Evolutionary conservation across 768 basidiomycete genomes (phyloP).

Genomic region (Peribolospora baueri): DNA sequence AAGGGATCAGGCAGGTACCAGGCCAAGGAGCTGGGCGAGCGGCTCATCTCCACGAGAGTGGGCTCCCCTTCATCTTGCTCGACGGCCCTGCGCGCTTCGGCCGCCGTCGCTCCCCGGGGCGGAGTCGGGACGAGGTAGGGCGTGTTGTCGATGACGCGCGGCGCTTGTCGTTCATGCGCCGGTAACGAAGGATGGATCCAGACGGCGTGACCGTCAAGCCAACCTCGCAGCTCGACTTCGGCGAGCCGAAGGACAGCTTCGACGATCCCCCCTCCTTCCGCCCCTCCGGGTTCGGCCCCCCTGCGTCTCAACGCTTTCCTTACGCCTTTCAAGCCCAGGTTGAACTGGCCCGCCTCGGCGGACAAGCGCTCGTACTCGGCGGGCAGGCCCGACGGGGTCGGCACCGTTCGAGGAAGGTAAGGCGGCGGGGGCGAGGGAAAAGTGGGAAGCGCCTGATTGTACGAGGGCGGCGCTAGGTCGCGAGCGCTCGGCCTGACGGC

Average conservation of each 20-base stretch:
- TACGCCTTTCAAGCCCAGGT: constrained; percentile 5
- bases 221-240: constrained; percentile 5
- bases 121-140: constrained; percentile 4
- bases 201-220: neutral
- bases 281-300: neutral
- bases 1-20: constrained; percentile 7
- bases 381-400: neutral
- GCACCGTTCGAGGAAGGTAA: constrained; percentile 5
- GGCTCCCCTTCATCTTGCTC: neutral
- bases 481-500: constrained; percentile 3
- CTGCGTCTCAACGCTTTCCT: neutral
- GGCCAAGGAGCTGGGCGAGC: constrained; percentile 4
- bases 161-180: neutral
- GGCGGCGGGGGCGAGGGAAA: constrained; percentile 5
- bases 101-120: neutral
- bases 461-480: constrained; percentile 4
- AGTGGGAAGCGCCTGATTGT: neutral
- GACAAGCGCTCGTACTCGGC: neutral
- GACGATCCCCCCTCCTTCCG: constrained; percentile 2
- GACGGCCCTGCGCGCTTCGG: no score
- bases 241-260: constrained; percentile 3
- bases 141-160: neutral
- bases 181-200: neutral
- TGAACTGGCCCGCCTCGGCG: constrained; percentile 2
- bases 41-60: constrained; percentile 6